Percentiles rank a stretch among this genome's conserved stretches.
Evolutionary conservation across 2,329 filamentous ascomycete genomes (phyloP).

Genomic region (Coniochaeta ligniaria): DNA sequence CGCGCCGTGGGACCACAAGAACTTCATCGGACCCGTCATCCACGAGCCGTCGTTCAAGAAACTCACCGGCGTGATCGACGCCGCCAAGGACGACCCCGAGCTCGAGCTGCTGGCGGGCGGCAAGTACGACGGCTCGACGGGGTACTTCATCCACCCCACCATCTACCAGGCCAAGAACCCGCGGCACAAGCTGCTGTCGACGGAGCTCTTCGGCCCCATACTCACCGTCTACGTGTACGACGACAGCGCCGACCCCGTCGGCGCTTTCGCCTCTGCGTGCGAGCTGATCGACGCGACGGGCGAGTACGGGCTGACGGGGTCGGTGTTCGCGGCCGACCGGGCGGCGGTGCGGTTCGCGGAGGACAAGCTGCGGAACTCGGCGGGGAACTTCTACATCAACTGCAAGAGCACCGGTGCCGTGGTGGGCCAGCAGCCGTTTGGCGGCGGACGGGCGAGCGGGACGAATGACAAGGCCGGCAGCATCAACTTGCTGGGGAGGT

Average conservation of each 20-base stretch:
- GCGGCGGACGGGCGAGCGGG: conserved; percentile 42
- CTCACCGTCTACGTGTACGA: conserved; percentile 39
- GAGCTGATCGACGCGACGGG: conserved; percentile 62
- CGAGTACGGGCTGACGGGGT: conserved; percentile 55
- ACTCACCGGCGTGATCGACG: conserved; percentile 35
- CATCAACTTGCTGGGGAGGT: conserved; percentile 38
- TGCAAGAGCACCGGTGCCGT: conserved; percentile 50
- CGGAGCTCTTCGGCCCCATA: conserved; percentile 42
- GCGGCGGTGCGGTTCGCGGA: conserved; percentile 41
- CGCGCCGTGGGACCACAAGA: conserved; percentile 20
- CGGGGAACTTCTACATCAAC: conserved; percentile 52
- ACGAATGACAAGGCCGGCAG: conserved; percentile 53
- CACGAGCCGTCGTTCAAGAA: conserved; percentile 37
- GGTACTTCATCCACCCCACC: conserved; percentile 39
- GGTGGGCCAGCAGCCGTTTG: conserved; percentile 50
- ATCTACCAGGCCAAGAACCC: conserved; percentile 34
- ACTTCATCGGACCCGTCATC: conserved; percentile 43
- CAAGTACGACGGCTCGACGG: conserved; percentile 30
- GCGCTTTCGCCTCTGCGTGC: conserved; percentile 42
- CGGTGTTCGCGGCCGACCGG: conserved; percentile 41
- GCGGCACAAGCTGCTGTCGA: conserved; percentile 33
- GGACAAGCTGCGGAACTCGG: conserved; percentile 42
- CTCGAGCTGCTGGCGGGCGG: conserved; percentile 38
- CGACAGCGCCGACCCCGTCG: conserved; percentile 30
- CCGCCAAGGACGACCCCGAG: conserved; percentile 31